Base-by-base conservation (phyloP, 179 eudicot genomes). In the Silene coronaria region DNA sequence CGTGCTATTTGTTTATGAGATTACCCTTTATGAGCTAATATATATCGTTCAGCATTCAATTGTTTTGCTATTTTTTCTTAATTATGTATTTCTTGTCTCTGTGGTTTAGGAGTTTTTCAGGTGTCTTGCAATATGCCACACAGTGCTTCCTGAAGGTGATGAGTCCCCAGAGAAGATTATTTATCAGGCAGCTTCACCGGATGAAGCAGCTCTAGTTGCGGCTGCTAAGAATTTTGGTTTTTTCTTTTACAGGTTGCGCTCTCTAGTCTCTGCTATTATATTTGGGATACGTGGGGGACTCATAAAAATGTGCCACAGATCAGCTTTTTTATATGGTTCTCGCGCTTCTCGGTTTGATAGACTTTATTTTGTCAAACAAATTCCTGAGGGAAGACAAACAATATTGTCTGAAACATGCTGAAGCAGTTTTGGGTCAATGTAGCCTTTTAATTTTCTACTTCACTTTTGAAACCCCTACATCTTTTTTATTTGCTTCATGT, bases 161-260 rank as follows among this genome's bases (percentile, higher is more conserved):
- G 97, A 89, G 78, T 81, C 96, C 81, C 97, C 92, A 24, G 97
- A 95, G 78, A 93, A 87, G 82, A 88, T 93, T 75, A 78, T 80
- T 23, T 93, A 95, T 79, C 99, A 95, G 87, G 99, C 99, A 73
- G 96, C 97, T 78, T 95, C 99, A 34, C 99, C 99, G 36, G 99
- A 95, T 82, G 99, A 95, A 83, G 87, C 97, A 76, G 99, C 99
- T 75, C 86, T 95, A 83, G 99, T 95, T 77, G 80, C 82, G 34
- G 97, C 99, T 55, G 99, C 99, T 74, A 95, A 95, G 86, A 95
- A 88, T 79, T 95, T 95, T 84, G 99, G 99, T 80, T 95, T 95
- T 92, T 92, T 95, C 86, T 95, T 95, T 81, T 95, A 88, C 87
- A 92, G 89, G 99, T 93, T 76, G 57, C 66, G 7, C 38, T 45